A percentile compares a stretch with the other conserved stretches of the same genome.
These are phyloP conservation scores for Bonia amplexicaulis DNA, from an alignment of 176 grass and related monocot species.

Conservation along the genomic window DNA sequence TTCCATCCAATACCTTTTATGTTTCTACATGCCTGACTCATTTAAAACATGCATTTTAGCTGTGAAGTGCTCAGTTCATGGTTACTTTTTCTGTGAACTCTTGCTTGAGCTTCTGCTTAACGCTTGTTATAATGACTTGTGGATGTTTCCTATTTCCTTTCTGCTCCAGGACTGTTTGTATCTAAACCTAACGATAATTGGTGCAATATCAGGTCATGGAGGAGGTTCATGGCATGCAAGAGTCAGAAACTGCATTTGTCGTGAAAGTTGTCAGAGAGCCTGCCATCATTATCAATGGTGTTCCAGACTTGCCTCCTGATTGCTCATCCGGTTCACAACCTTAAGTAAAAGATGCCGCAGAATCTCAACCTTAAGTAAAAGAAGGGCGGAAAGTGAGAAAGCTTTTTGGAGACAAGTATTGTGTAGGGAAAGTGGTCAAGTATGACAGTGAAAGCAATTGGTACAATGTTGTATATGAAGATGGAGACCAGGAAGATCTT, in stretches of 20 bases:
- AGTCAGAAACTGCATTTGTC: constrained; percentile 39
- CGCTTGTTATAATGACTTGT: constrained; percentile 2
- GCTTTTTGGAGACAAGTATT: constrained; percentile 62
- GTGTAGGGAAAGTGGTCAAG: constrained; percentile 53
- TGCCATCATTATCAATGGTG: constrained; percentile 73
- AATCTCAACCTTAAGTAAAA: constrained; percentile 26
- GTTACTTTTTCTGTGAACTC: constrained; percentile 1
- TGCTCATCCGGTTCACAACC: constrained; percentile 8
- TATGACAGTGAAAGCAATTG: constrained; percentile 84
- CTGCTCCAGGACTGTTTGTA: constrained; percentile 13
- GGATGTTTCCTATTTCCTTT: background rate
- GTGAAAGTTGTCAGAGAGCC: constrained; percentile 71
- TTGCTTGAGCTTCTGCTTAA: background rate
- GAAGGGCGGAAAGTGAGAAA: constrained; percentile 80
- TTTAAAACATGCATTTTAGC: constrained; percentile 2
- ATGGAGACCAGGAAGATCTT: constrained; percentile 91
- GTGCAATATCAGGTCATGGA: constrained; percentile 47
- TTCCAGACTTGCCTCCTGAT: constrained; percentile 49
- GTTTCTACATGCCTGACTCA: background rate
- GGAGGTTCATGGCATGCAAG: constrained; percentile 8
- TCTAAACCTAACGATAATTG: background rate
- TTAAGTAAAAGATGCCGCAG: constrained; percentile 7
- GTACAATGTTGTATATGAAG: constrained; percentile 80
- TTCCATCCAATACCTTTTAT: background rate
- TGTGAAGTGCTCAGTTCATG: constrained; percentile 7